A percentile compares a stretch with the other conserved stretches of the same genome.
phyloP scores from a whole-genome alignment of 352 stramenopile species.

The Pythium volutum region DNA sequence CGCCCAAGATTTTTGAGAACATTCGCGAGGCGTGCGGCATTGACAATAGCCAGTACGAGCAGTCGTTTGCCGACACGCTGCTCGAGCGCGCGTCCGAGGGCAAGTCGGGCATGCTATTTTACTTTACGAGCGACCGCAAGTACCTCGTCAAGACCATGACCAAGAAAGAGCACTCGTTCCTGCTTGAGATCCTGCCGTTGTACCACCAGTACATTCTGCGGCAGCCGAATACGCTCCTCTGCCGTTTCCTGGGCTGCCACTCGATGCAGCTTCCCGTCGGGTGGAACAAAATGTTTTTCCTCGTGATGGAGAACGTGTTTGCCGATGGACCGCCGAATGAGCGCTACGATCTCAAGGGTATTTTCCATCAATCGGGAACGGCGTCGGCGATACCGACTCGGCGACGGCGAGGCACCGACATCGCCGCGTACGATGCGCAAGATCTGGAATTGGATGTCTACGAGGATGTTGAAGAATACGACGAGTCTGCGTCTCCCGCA shows the following conservation, averaged over 20 bases:
- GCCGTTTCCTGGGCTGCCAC: conserved; percentile 79
- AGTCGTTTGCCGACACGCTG: conserved; percentile 83
- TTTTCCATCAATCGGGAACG: conserved; percentile 59
- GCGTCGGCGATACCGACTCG: not conserved
- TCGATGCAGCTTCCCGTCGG: conserved; percentile 88
- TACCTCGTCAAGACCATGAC: conserved; percentile 90
- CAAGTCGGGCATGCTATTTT: conserved; percentile 88
- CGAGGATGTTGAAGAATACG: not conserved
- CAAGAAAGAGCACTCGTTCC: conserved; percentile 82
- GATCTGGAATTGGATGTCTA: conserved; percentile 4
- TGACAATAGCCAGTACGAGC: conserved; percentile 73
- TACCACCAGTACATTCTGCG: conserved; percentile 87
- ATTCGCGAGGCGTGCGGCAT: conserved; percentile 78
- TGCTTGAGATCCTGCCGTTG: conserved; percentile 74
- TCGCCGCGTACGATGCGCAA: conserved; percentile 13
- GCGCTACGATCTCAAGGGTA: conserved; percentile 82
- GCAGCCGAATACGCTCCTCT: conserved; percentile 77
- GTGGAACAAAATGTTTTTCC: conserved; percentile 90
- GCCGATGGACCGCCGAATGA: conserved; percentile 70
- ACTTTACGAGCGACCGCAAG: conserved; percentile 83
- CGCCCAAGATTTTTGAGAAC: conserved; percentile 80
- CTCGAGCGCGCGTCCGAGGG: conserved; percentile 78
- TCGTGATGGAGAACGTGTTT: conserved; percentile 89
- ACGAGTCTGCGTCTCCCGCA: conserved; percentile 1
- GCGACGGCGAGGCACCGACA: conserved; percentile 18